Evolutionary conservation across 176 grass and related monocot species (phyloP), one percentile per base, ranked within the genome.

Genomic region (Pontederia paniculata): DNA sequence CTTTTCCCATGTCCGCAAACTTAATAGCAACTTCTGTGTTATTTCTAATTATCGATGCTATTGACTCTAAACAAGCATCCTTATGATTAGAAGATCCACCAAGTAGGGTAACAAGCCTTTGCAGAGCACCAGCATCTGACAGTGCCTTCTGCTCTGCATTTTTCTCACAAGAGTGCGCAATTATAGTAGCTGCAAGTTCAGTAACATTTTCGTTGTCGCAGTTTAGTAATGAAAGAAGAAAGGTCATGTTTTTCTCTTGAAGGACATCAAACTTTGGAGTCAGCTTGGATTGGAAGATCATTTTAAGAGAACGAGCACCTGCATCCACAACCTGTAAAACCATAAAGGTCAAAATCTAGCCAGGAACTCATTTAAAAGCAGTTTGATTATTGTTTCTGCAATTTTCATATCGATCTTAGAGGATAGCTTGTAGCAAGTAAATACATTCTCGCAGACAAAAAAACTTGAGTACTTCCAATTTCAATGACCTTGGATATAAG

Each of bases 201-300:
- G 83, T 98, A 68, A 88, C 78, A 86, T 98, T 98, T 81, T 98
- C 86, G 12, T 98, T 90, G 44, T 76, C 45, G 28, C 77, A 91
- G 58, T 82, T 66, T 75, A 98, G 62, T 65, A 98, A 86, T 56
- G 86, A 88, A 76, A 88, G 83, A 73, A 98, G 72, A 79, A 98
- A 98, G 13, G 80, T 66, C 77, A 90, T 82, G 61, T 98, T 98
- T 79, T 91, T 72, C 49, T 84, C 83, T 68, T 62, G 61, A 54
- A 82, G 81, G 45, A 88, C 70, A 74, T 98, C 86, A 74, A 81
- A 88, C 20, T 82, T 98, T 17, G 86, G 83, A 74, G 86, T 75
- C 67, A 84, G 57, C 68, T 87, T 91, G 70, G 93, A 91, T 66
- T 91, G 87, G 72, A 84, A 98, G 72, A 98, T 88, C 78, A 98